Base-by-base conservation (phyloP, 2,329 filamentous ascomycete species). In the Pestalotiopsis sp. region DNA sequence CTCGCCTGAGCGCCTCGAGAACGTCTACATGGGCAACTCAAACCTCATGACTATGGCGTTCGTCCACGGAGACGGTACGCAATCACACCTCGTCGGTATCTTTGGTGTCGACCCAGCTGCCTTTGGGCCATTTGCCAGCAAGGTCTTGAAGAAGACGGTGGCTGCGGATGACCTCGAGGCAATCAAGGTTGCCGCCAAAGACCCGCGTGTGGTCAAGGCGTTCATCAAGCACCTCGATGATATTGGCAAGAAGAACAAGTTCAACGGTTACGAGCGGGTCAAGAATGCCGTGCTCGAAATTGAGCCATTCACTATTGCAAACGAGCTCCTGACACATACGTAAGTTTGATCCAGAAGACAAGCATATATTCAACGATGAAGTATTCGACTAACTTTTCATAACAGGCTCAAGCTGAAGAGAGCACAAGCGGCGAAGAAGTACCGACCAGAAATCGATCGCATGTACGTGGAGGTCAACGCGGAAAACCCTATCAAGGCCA, bases 1-100 rank as follows among this genome's bases (percentile, higher is more conserved):
- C 76, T 97, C 95, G 1, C 96, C 96, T 14, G 96, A 99, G 83
- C 93, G 95, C 68, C 93, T 99, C 77, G 96, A 99, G 85, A 98
- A 97, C 79, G 92, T 97, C 45, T 97, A 95, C 80, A 86, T 97
- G 71, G 93, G 92, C 71, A 94, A 92, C 82, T 91, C 91, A 71
- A 91, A 89, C 72, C 90, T 95, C 74, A 83, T 98, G 31, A 88
- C 90, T 25, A 92, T 92, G 77, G 94, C 91, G 2, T 98, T 93
- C 78, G 93, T 98, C 31, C 95, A 99, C 82, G 96, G 96, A 56
- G 95, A 98, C 78, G 90, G 90, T 70, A 87, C 91, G 70, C 91
- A 98, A 84, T 91, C 93, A 0, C 90, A 87, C 78, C 86, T 98
- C 11, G 94, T 99, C 1, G 94, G 86, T 65, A 88, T 99, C 71